Conservation (phyloP, 306 rosid species). For the Vigna reflexopilosa region DNA sequence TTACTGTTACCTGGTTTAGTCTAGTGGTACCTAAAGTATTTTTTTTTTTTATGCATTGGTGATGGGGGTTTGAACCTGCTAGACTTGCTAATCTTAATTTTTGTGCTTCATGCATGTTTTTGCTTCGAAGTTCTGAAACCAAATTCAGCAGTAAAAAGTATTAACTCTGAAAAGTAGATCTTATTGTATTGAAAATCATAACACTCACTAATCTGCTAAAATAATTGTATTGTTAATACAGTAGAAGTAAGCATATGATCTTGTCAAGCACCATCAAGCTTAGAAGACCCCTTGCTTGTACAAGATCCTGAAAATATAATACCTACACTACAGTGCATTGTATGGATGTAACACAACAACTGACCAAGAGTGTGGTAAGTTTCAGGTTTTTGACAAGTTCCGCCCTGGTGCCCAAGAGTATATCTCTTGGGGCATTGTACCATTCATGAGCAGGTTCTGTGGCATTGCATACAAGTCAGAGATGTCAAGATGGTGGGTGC, state of each 20-base stretch:
- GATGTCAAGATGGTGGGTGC: conserved; percentile 66
- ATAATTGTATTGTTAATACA: conserved; percentile 37
- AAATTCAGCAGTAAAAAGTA: conserved; percentile 15
- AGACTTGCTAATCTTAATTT: not conserved
- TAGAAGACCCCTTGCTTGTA: conserved; percentile 25
- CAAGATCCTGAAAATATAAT: conserved; percentile 26
- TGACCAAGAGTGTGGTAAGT: conserved; percentile 28
- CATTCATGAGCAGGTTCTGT: conserved; percentile 69
- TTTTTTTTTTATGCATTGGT: not conserved
- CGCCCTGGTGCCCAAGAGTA: conserved; percentile 73
- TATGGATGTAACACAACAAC: conserved; percentile 30
- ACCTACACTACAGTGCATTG: conserved; percentile 37
- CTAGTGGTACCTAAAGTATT: not conserved
- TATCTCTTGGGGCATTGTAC: conserved; percentile 68
- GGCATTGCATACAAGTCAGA: conserved; percentile 78
- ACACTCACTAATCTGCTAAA: conserved; percentile 37
- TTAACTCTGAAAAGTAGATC: conserved; percentile 15
- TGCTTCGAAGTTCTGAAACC: not conserved
- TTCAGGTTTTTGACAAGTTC: conserved; percentile 66
- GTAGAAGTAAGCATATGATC: conserved; percentile 36
- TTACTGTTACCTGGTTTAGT: not conserved
- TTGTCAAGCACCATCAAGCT: conserved; percentile 36
- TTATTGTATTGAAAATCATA: conserved; percentile 38
- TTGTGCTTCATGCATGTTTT: conserved; percentile 34
- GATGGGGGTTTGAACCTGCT: not conserved